Conservation (phyloP, 2,329 filamentous ascomycete species). For the Sporothrix phasma region DNA sequence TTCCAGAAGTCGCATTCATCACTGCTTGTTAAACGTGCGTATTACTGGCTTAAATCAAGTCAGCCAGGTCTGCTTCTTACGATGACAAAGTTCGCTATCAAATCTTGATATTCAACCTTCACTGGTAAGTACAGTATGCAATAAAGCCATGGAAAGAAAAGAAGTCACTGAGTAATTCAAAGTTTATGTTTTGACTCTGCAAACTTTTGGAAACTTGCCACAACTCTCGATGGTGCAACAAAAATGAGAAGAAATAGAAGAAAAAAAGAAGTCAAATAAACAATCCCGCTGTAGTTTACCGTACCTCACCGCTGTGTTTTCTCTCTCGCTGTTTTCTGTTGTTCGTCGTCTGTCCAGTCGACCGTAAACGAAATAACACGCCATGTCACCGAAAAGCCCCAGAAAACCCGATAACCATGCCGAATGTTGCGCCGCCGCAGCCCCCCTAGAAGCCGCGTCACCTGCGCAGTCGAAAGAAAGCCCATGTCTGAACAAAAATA, state of each 20-base stretch:
- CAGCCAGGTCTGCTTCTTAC: not conserved
- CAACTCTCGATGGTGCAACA: not conserved
- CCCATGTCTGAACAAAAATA: not conserved
- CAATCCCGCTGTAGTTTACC: not conserved
- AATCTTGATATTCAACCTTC: no score
- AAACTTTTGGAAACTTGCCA: conserved; percentile 1
- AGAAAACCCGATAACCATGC: not conserved
- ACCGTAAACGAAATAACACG: not conserved
- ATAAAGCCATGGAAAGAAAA: not conserved
- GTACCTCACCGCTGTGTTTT: not conserved
- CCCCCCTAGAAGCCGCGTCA: not conserved
- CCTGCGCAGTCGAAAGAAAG: not conserved
- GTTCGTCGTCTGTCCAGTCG: not conserved
- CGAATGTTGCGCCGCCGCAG: not conserved
- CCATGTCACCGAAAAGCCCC: no score
- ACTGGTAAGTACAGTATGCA: not conserved
- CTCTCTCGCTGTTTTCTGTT: not conserved
- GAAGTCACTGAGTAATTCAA: not conserved
- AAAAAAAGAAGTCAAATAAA: no score
- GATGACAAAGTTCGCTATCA: no score
- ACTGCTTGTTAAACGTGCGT: not conserved
- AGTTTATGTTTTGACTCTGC: not conserved
- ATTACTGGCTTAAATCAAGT: not conserved
- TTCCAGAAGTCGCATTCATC: not conserved
- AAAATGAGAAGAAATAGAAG: not conserved